Evolutionary conservation across 306 rosid species (phyloP), one percentile per base, ranked within the genome.

Genomic region (Cotoneaster glaucophyllus): DNA sequence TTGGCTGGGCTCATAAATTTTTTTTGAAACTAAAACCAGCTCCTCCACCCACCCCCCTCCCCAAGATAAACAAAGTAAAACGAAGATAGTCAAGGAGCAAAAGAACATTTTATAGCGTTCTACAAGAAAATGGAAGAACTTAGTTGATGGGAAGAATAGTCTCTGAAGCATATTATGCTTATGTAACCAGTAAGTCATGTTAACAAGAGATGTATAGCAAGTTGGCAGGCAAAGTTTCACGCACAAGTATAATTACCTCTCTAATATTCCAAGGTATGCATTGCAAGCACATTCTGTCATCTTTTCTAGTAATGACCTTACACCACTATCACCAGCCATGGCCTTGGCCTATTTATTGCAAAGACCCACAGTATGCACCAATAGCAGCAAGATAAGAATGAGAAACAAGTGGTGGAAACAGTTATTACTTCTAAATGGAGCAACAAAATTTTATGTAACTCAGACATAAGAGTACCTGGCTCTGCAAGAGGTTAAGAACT

Each of bases 261-360:
- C 96, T 64, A 95, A 81, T 85, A 95, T 95, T 84, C 93, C 87
- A 78, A 92, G 90, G 85, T 92, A 95, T 34, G 98, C 98, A 80
- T 87, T 92, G 85, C 96, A 92, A 41, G 98, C 97, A 82, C 92
- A 85, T 77, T 92, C 93, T 64, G 91, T 70, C 98, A 95, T 92
- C 83, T 92, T 95, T 76, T 95, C 98, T 73, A 95, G 89, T 88
- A 95, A 86, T 68, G 90, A 90, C 85, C 98, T 88, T 31, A 95
- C 90, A 73, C 92, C 87, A 79, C 80, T 89, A 85, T 95, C 97
- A 77, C 98, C 98, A 67, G 97, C 97, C 98, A 95, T 90, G 82
- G 98, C 98, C 92, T 92, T 95, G 77, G 97, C 98, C 98, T 95
- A 80, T 29, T 85, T 63, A 73, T 73, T 79, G 48, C 22, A 73